A percentile compares a stretch with the other conserved stretches of the same genome.
Conservation (phyloP, 1,139 yeast genomes). For the Arxiozyma bovina region DNA sequence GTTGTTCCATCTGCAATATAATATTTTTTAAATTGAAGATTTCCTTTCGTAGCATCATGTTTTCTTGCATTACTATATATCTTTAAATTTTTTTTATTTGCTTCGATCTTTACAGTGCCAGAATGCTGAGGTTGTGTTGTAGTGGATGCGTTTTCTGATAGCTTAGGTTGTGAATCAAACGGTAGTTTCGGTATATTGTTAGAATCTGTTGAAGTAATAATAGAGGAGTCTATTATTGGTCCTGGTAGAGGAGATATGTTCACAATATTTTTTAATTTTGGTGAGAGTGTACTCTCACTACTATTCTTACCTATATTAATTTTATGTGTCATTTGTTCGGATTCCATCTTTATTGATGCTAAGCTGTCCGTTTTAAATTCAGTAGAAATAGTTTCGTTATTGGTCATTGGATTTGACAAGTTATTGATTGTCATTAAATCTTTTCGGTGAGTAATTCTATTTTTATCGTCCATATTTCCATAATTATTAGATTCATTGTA, state of each 20-base stretch:
- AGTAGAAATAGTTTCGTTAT: not conserved
- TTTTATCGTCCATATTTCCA: not conserved
- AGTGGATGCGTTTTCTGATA: not conserved
- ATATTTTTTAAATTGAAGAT: constrained; percentile 5
- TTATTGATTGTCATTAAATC: constrained; percentile 2
- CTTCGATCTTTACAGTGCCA: not conserved
- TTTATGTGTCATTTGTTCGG: not conserved
- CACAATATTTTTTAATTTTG: not conserved
- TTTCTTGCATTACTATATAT: constrained; percentile 48
- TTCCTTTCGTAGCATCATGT: constrained; percentile 6
- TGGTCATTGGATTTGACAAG: constrained; percentile 1
- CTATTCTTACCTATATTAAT: too few species aligned
- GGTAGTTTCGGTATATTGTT: not conserved
- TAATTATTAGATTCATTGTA: not conserved
- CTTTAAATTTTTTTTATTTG: constrained; percentile 48
- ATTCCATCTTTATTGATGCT: not conserved
- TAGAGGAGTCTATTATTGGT: not conserved
- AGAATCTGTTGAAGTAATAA: not conserved
- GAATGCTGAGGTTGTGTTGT: not conserved
- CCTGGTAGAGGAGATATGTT: not conserved
- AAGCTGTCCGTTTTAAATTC: not conserved
- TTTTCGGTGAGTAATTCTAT: not conserved
- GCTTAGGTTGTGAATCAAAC: not conserved
- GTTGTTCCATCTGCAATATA: constrained; percentile 7
- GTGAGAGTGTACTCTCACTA: not conserved